Evolutionary conservation across 768 basidiomycete species (phyloP), one percentile per base, ranked within the genome.

Genomic region (Lactarius trivialis): DNA sequence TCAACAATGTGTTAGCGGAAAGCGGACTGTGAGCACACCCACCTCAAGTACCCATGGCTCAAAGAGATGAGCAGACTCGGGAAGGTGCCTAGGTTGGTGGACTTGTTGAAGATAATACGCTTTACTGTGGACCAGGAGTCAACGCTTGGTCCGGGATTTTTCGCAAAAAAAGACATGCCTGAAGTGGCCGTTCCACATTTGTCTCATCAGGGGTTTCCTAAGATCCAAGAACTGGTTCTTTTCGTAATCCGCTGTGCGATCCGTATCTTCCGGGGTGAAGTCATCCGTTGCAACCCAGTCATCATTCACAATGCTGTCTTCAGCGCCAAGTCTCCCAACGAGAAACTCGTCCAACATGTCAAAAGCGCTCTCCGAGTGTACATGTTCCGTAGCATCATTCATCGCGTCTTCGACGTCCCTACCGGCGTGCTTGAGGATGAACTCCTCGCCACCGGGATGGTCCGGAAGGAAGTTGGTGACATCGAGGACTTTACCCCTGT

Each of bases 41-140:
- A 86, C 89, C 82, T 99, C 96, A 34, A 97, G 84, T 60, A 85
- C 79, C 45, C 81, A 77, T 2, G 88, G 85, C 14, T 87, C 90
- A 72, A 99, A 98, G 62, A 99, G 77, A 66, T 92, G 85, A 2
- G 95, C 94, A 19, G 90, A 86, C 56, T 91, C 80, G 7, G 83
- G 74, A 56, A 95, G 74, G 73, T 95, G 95, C 48, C 97, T 83
- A 1, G 97, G 96, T 72, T 98, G 94, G 73, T 99, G 97, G 0
- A 99, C 91, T 73, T 99, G 97, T 69, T 92, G 83, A 55, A 99
- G 78, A 72, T 99, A 99, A 73, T 94, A 98, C 4, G 89, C 84
- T 79, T 99, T 99, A 71, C 91, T 91, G 61, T 32, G 30, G 39
- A 32, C 30, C 12, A 19, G 26, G 66, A 14, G 61, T 64, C 45